Conservation (phyloP, 495 filamentous ascomycete species). For the Tuber borchii region DNA sequence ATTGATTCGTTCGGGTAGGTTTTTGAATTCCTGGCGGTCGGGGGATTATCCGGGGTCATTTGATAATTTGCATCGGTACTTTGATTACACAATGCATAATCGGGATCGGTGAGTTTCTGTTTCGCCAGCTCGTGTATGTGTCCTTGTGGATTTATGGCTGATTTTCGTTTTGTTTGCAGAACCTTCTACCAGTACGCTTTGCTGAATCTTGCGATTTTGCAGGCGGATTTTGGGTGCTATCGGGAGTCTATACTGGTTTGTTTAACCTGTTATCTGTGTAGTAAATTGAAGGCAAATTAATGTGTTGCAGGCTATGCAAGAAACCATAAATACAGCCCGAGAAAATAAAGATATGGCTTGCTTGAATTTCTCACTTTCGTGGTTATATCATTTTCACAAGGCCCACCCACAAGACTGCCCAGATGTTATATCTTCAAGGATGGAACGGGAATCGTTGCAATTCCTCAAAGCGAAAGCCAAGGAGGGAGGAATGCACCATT, state of each 20-base stretch:
- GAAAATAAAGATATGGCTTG: conserved; percentile 90
- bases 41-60: conserved; percentile 87
- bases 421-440: conserved; percentile 45
- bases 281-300: background rate
- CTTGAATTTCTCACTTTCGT: conserved; percentile 90
- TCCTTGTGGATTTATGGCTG: background rate
- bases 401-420: conserved; percentile 57
- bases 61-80: conserved; percentile 88
- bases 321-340: conserved; percentile 81
- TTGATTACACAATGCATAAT: conserved; percentile 93
- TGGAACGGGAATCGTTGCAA: conserved; percentile 70
- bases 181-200: conserved; percentile 94
- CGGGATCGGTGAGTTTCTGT: conserved; percentile 52
- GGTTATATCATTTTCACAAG: conserved; percentile 92
- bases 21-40: conserved; percentile 81
- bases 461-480: conserved; percentile 85
- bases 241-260: conserved; percentile 67
- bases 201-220: conserved; percentile 86
- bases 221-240: conserved; percentile 91
- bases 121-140: background rate
- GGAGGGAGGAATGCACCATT: conserved; percentile 78
- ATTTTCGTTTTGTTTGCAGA: conserved; percentile 5
- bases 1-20: conserved; percentile 46
- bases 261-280: background rate
- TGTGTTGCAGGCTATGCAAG: conserved; percentile 61